Conservation (phyloP, 495 filamentous ascomycete genomes). For the Lindgomyces ingoldianus region DNA sequence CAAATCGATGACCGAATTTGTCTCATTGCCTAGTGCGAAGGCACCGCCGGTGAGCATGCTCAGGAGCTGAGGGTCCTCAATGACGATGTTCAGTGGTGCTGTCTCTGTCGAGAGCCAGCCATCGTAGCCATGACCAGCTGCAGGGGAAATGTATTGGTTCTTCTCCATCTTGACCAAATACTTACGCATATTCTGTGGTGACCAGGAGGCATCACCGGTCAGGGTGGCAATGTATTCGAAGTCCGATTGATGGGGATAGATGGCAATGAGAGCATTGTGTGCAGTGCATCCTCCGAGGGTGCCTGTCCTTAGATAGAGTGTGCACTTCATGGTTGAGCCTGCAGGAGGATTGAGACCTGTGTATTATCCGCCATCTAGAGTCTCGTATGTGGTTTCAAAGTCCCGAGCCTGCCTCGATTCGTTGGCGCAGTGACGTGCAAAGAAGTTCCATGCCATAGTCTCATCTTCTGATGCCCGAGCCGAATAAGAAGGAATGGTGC, state of each 20-base stretch:
- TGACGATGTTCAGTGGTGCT: conserved; percentile 12
- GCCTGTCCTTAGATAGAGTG: conserved; percentile 52
- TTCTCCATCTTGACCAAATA: conserved; percentile 43
- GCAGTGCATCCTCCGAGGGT: conserved; percentile 54
- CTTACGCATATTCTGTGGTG: conserved; percentile 46
- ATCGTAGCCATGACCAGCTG: conserved; percentile 18
- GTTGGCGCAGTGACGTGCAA: conserved; percentile 28
- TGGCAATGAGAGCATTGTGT: conserved; percentile 52
- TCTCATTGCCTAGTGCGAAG: conserved; percentile 7
- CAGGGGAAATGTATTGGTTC: conserved; percentile 9
- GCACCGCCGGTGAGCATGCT: conserved; percentile 12
- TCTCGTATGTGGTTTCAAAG: conserved; percentile 22
- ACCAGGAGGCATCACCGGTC: conserved; percentile 54
- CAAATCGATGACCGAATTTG: not conserved
- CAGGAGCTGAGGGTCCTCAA: not conserved
- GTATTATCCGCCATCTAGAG: conserved; percentile 20
- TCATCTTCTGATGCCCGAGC: conserved; percentile 13
- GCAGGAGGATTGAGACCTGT: conserved; percentile 44
- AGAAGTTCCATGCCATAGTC: conserved; percentile 30
- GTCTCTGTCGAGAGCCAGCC: conserved; percentile 12
- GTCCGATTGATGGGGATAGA: conserved; percentile 49
- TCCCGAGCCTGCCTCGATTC: conserved; percentile 19
- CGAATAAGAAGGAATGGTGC: conserved; percentile 10
- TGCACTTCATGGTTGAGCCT: conserved; percentile 48
- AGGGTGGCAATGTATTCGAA: conserved; percentile 50